These are phyloP conservation scores for Trichoderma atrobrunneum DNA, from an alignment of 2,329 filamentous ascomycete genomes.

Conservation along the genomic window DNA sequence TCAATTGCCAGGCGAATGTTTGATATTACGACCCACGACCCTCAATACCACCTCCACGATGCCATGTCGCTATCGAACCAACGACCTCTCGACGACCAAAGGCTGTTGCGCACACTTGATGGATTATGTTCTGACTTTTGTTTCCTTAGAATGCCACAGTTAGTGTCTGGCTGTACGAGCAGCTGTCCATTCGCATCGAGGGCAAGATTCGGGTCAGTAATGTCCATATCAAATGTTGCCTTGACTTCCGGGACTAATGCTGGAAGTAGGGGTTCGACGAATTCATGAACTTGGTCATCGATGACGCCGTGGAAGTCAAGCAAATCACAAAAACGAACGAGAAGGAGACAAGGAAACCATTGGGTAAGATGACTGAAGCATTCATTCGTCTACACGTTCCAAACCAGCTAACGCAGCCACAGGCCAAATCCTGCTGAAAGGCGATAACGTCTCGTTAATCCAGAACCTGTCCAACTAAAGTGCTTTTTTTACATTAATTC, in stretches of 20 bases:
- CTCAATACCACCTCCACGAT: not conserved
- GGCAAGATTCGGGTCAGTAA: conserved; percentile 83
- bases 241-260: not conserved
- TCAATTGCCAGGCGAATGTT: not conserved
- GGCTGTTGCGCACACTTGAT: not conserved
- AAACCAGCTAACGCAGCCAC: conserved; percentile 27
- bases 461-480: conserved; percentile 47
- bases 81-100: not conserved
- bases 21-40: not conserved
- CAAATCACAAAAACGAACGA: conserved; percentile 74
- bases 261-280: conserved; percentile 85
- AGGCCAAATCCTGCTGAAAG: conserved; percentile 85
- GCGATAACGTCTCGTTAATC: conserved; percentile 83
- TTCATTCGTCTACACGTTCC: not conserved
- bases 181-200: conserved; percentile 89
- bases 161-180: conserved; percentile 95
- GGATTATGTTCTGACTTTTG: conserved; percentile 4
- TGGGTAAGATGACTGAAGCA: conserved; percentile 57
- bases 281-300: conserved; percentile 98
- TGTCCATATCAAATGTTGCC: not conserved
- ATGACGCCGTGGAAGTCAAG: conserved; percentile 91
- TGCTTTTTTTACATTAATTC: not conserved
- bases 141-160: conserved; percentile 68
- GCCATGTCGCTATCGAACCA: too few species aligned
- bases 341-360: conserved; percentile 70